Percentiles rank a stretch among this genome's conserved stretches.
phyloP scores from a whole-genome alignment of 768 basidiomycete species.

The Hysterangium stoloniferum region DNA sequence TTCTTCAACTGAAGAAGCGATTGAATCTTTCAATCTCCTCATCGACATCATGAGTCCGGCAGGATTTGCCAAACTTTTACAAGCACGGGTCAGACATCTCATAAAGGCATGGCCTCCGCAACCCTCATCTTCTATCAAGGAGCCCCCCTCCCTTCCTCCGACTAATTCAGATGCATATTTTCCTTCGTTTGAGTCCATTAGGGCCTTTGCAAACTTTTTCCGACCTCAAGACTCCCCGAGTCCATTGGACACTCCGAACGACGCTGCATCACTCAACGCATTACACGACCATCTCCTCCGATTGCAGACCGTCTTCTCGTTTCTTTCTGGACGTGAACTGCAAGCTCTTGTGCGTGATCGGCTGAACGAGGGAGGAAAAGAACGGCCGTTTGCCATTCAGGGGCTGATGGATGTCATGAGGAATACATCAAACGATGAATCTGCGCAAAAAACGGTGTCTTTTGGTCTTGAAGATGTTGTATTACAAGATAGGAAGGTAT shows the following conservation, averaged over 20 bases:
- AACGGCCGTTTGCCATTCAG: constrained; percentile 3
- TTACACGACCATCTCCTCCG: constrained; percentile 4
- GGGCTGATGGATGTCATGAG: constrained; percentile 11
- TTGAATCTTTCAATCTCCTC: constrained; percentile 4
- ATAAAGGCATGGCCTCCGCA: constrained; percentile 7
- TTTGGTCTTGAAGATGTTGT: background rate
- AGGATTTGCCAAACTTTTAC: constrained; percentile 6
- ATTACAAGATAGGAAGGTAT: background rate
- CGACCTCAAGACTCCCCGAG: constrained; percentile 6
- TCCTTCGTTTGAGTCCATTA: constrained; percentile 1
- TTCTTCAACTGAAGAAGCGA: background rate
- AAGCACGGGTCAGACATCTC: constrained; percentile 4
- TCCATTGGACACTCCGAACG: background rate
- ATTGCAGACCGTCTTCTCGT: constrained; percentile 8
- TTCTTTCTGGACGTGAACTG: constrained; percentile 1
- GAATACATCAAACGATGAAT: background rate
- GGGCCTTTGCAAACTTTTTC: constrained; percentile 9
- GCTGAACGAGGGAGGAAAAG: constrained; percentile 1
- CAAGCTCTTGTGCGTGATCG: constrained; percentile 2
- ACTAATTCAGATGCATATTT: background rate
- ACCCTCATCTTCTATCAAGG: background rate
- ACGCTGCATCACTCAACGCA: background rate
- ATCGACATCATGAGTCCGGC: constrained; percentile 5
- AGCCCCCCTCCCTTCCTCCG: background rate
- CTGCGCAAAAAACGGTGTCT: background rate